Evolutionary conservation across 345 rosid species (phyloP).

Genomic region (Pugionium dolabratum): DNA sequence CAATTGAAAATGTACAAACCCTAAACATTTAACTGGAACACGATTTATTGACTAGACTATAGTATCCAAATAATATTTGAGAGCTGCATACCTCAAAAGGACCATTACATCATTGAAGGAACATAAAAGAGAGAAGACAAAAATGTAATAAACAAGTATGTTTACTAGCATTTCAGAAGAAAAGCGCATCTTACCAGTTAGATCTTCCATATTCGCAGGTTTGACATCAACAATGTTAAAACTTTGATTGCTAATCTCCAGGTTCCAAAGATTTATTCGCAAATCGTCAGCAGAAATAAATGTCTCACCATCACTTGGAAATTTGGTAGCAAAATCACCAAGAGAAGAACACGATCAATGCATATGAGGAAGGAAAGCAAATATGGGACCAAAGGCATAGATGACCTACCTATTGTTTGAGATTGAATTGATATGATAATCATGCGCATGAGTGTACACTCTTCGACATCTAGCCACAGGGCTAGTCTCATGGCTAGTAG

Average conservation of each 20-base stretch:
- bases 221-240: too few relatives aligned
- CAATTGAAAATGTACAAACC: neutral
- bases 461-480: constrained; percentile 90
- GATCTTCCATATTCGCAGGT: constrained; percentile 59
- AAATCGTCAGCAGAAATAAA: constrained; percentile 58
- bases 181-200: constrained; percentile 50
- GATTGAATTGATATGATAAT: constrained; percentile 79
- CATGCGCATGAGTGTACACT: constrained; percentile 97
- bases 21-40: neutral
- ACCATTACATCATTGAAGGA: constrained; percentile 1
- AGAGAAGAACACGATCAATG: constrained; percentile 29
- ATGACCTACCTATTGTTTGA: constrained; percentile 70
- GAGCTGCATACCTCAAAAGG: constrained; percentile 2
- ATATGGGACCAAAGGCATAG: constrained; percentile 1
- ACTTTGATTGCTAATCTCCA: constrained; percentile 61
- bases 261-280: constrained; percentile 72
- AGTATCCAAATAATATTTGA: constrained; percentile 11
- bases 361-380: constrained; percentile 24
- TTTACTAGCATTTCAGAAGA: constrained; percentile 4
- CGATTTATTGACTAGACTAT: constrained; percentile 12
- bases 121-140: neutral
- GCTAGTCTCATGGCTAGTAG: constrained; percentile 66
- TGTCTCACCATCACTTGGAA: constrained; percentile 54
- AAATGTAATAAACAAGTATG: neutral
- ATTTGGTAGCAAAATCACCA: constrained; percentile 28